Conservation (phyloP, 179 eudicot species). For the Heliamphora pulchella region DNA sequence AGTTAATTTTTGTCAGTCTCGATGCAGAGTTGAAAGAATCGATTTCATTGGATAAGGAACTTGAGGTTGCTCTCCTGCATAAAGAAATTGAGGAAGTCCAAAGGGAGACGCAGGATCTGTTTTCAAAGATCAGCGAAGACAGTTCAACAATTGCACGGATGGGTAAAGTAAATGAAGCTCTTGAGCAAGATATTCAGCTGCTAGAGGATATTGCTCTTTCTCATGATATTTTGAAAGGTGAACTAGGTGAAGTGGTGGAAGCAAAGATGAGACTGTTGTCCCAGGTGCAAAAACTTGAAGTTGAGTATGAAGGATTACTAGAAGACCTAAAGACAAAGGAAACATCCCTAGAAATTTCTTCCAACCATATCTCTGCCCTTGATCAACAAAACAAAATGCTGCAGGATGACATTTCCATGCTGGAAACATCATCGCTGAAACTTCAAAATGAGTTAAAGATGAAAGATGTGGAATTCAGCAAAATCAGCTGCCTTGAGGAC, state of each 20-base stretch:
- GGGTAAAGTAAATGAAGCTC: constrained; percentile 18
- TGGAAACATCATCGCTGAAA: constrained; percentile 19
- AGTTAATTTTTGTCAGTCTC: constrained; percentile 34
- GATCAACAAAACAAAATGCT: constrained; percentile 25
- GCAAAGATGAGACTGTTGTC: constrained; percentile 30
- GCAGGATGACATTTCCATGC: constrained; percentile 23
- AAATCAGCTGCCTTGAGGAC: constrained; percentile 31
- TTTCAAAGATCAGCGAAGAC: constrained; percentile 16
- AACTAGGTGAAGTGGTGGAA: constrained; percentile 25
- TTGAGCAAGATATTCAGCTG: constrained; percentile 22
- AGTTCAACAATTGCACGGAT: constrained; percentile 17
- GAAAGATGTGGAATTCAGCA: constrained; percentile 30
- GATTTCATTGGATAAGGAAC: constrained; percentile 42
- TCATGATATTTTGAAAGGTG: constrained; percentile 22
- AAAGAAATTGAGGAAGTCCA: constrained; percentile 30
- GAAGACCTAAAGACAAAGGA: constrained; percentile 32
- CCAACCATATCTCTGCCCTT: constrained; percentile 25
- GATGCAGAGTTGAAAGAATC: constrained; percentile 35
- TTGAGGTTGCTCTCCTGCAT: constrained; percentile 29
- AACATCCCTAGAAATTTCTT: constrained; percentile 30
- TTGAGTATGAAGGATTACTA: constrained; percentile 17
- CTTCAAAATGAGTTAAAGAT: constrained; percentile 30
- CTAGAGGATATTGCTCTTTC: constrained; percentile 20
- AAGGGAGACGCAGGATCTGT: constrained; percentile 20
- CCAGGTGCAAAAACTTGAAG: constrained; percentile 33